Percentiles rank a stretch among this genome's conserved stretches.
Conservation (phyloP, 2,329 filamentous ascomycete genomes). For the Sporothrix phasma region DNA sequence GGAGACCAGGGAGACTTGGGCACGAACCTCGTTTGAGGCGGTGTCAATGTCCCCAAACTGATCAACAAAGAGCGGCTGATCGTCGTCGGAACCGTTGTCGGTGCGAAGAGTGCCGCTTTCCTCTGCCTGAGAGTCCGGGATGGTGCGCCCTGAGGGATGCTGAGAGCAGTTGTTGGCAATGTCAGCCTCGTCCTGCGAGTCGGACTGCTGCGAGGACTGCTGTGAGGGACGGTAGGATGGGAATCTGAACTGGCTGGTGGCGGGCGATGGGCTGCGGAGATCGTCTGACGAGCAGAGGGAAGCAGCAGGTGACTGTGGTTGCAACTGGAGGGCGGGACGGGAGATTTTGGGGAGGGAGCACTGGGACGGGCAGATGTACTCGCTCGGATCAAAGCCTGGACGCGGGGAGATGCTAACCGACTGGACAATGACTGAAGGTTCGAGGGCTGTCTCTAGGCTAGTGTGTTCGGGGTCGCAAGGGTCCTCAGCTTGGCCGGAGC, state of each 20-base stretch:
- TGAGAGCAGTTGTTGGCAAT: not conserved
- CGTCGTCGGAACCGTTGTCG: not conserved
- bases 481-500: not conserved
- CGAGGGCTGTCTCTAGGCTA: not conserved
- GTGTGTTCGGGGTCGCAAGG: not conserved
- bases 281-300: not conserved
- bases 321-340: not conserved
- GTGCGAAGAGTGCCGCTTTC: not conserved
- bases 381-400: conserved; percentile 12
- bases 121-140: conserved; percentile 16
- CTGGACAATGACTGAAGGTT: not conserved
- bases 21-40: not conserved
- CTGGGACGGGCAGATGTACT: conserved; percentile 11
- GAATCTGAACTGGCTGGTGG: not conserved
- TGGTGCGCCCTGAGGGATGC: not conserved
- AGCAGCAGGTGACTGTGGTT: not conserved
- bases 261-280: not conserved
- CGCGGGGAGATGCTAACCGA: conserved; percentile 6
- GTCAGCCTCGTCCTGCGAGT: not conserved
- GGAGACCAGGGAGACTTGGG: not conserved
- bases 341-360: not conserved
- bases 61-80: not conserved
- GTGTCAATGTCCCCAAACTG: not conserved
- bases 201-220: not conserved
- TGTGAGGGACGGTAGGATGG: not conserved